Evolutionary conservation across 805 yeast species (phyloP).

Genomic region (Komagataella pastoris): DNA sequence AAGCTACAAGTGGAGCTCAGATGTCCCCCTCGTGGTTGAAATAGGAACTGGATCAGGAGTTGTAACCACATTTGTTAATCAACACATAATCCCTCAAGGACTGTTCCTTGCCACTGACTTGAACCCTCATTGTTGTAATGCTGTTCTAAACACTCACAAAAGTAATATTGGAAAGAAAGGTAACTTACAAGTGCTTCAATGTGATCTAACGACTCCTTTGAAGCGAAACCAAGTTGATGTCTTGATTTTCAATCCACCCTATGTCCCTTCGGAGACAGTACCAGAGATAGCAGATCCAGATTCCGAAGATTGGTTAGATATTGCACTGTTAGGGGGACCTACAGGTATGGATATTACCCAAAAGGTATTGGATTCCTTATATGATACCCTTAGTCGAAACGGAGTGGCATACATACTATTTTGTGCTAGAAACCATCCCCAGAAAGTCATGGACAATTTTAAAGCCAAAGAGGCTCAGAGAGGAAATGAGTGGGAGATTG

Average conservation of each 20-base stretch:
- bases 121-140: slow-evolving; percentile 61
- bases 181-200: slow-evolving; percentile 36
- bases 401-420: slow-evolving; percentile 86
- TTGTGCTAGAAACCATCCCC: slow-evolving; percentile 85
- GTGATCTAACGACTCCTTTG: slow-evolving; percentile 42
- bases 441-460: slow-evolving; percentile 38
- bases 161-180: slow-evolving; percentile 8
- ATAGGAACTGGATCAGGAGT: slow-evolving; percentile 92
- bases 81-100: slow-evolving; percentile 38
- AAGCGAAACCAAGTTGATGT: slow-evolving; percentile 42
- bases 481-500: slow-evolving; percentile 33
- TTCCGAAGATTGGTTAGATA: slow-evolving; percentile 66
- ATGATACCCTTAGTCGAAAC: slow-evolving; percentile 29
- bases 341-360: slow-evolving; percentile 86
- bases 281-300: slow-evolving; percentile 42
- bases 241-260: slow-evolving; percentile 88
- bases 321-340: slow-evolving; percentile 82
- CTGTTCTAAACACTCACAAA: slow-evolving; percentile 28
- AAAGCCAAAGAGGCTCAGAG: slow-evolving; percentile 11
- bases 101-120: slow-evolving; percentile 63
- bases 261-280: slow-evolving; percentile 77
- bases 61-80: slow-evolving; percentile 63
- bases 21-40: slow-evolving; percentile 53
- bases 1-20: slow-evolving; percentile 4
- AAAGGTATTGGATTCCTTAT: slow-evolving; percentile 40